Evolutionary conservation across 2,329 filamentous ascomycete species (phyloP), one percentile per base, ranked within the genome.

Genomic region (Fusarium hainanense): DNA sequence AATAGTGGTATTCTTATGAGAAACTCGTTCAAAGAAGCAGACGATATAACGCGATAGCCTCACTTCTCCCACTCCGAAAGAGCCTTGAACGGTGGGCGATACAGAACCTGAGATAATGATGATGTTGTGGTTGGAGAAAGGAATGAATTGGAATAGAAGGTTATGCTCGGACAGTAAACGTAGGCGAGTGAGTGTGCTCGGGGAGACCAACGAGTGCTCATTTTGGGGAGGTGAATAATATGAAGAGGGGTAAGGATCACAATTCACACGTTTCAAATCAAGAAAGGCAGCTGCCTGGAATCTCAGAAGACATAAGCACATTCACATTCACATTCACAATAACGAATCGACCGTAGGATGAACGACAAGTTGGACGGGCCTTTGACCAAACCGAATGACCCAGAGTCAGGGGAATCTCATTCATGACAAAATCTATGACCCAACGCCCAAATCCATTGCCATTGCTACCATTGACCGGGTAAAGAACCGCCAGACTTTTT

Each of bases 341-440:
- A 27, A 32, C 58, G 52, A 44, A 66, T 66, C 49, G 49, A 58
- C 51, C 57, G 44, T 49, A 40, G 48, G 52, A 57, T 66, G 63
- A 69, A 69, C 57, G 68, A 73, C 69, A 68, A 67, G 58, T 65
- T 73, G 74, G 76, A 76, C 75, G 71, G 75, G 76, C 77, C 72
- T 74, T 78, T 77, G 74, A 75, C 72, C 71, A 77, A 76, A 79
- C 76, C 74, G 77, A 79, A 79, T 78, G 78, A 75, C 77, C 78
- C 77, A 77, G 74, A 71, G 58, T 73, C 75, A 69, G 77, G 78
- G 78, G 70, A 76, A 79, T 79, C 75, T 80, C 78, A 80, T 80
- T 80, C 78, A 80, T 79, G 75, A 76, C 74, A 77, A 79, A 78
- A 76, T 75, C 76, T 75, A 79, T 77, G 77, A 79, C 79, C 77